Evolutionary conservation across 495 filamentous ascomycete genomes (phyloP), one percentile per base, ranked within the genome.

Genomic region (Daldinia grandis): DNA sequence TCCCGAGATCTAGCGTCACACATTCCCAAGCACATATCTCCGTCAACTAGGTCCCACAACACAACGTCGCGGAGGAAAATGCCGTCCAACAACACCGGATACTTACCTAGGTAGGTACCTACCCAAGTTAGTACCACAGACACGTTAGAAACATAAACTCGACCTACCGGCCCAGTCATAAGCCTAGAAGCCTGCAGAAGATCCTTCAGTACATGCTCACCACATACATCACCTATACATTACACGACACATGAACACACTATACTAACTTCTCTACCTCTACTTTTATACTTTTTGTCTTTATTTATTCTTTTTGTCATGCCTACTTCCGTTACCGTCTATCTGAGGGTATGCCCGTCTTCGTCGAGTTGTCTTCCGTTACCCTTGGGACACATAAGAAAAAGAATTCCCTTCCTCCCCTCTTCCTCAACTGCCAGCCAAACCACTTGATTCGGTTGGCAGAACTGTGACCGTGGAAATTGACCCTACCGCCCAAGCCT

Each of bases 241-340:
- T 47, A 47, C 33, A 35, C 10, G 31, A 14, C 33, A 47, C 17
- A 47, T 24, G 38, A 40, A 5, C 38, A 47, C 42, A 4, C 7
- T 4, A 47, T 47, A 1, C 8, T 21, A 24, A 24, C 42, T 12
- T 12, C 19, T 47, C 42, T 21, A 10, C 42, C 44, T 49, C 19
- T 54, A 61, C 51, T 64, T 64, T 72, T 66, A 68, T 62, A 68
- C 64, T 73, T 72, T 68, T 66, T 66, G 35, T 73, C 56, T 73
- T 68, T 73, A 68, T 68, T 73, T 68, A 61, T 60, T 61, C 38
- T 69, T 64, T 62, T 60, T 50, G 44, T 61, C 70, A 58, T 68
- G 65, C 55, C 51, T 72, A 64, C 60, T 72, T 61, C 56, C 60
- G 47, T 60, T 56, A 64, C 64, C 64, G 60, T 72, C 69, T 72